Percentiles rank a stretch among this genome's conserved stretches.
Evolutionary conservation across 2,329 filamentous ascomycete species (phyloP).

Genomic region (Thelonectria rubi): DNA sequence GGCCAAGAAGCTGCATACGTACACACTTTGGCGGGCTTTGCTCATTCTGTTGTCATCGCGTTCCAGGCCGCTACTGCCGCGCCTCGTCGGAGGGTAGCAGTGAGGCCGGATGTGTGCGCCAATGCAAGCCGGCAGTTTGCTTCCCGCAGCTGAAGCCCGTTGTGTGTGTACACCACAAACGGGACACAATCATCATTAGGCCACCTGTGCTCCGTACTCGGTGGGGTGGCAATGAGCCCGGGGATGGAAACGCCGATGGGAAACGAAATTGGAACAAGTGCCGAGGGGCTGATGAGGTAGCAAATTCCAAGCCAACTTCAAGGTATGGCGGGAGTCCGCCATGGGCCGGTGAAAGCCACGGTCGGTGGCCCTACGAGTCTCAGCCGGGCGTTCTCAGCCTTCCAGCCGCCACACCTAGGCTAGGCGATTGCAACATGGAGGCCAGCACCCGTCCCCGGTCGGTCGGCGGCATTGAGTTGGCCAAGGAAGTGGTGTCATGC

Average conservation of each 20-base stretch:
- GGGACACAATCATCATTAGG: constrained; percentile 3
- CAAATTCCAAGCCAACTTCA: too few relatives aligned
- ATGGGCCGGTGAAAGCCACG: too few relatives aligned
- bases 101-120: background rate
- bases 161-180: constrained; percentile 5
- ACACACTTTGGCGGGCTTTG: constrained; percentile 1
- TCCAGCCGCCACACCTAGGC: too few relatives aligned
- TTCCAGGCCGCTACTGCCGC: background rate
- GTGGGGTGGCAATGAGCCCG: background rate
- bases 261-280: background rate
- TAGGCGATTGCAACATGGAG: too few relatives aligned
- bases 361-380: too few relatives aligned
- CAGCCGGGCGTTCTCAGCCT: too few relatives aligned
- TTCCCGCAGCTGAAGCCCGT: constrained; percentile 3
- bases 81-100: background rate
- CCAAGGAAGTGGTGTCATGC: too few relatives aligned
- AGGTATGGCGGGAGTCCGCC: too few relatives aligned
- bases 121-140: constrained; percentile 9
- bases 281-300: background rate
- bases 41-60: background rate
- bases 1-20: constrained; percentile 9
- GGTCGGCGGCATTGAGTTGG: too few relatives aligned
- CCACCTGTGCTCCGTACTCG: background rate
- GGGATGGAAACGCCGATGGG: background rate
- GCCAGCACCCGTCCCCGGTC: too few relatives aligned